Base-by-base conservation (phyloP, 176 grass and related monocot genomes). In the Metroxylon sagu region DNA sequence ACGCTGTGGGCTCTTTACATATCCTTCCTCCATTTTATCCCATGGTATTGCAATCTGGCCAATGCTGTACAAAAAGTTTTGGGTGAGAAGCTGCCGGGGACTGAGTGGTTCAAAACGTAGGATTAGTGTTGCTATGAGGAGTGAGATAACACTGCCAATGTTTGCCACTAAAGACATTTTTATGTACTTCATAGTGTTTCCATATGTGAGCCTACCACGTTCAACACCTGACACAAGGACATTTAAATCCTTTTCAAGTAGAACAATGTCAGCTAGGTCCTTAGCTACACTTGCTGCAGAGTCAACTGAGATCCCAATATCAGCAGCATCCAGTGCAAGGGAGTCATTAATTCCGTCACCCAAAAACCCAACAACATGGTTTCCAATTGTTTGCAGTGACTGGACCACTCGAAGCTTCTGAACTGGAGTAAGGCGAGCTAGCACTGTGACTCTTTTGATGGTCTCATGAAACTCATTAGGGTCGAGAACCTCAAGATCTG, bases 161-260 rank as follows among this genome's bases (percentile, higher is more conserved):
- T 80, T 73, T 56, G 77, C 70, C 54, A 80, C 54, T 31, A 80
- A 63, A 8, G 77, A 69, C 56, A 80, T 21, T 62, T 80, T 80
- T 74, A 80, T 74, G 56, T 80, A 80, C 50, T 80, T 80, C 70
- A 74, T 80, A 19, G 77, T 80, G 57, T 80, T 80, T 56, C 70
- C 77, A 61, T 80, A 69, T 4, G 77, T 80, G 54, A 63, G 71
- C 23, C 77, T 66, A 14, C 77, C 70, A 16, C 56, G 55, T 48
- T 74, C 77, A 50, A 80, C 77, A 8, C 70, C 77, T 0, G 31
- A 80, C 49, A 80, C 64, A 29, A 80, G 77, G 16, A 80, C 77
- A 57, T 74, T 80, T 31, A 80, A 54, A 60, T 80, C 70, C 63
- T 80, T 80, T 27, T 80, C 77, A 18, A 80, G 70, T 53, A 80